Percentiles rank a stretch among this genome's conserved stretches.
phyloP scores from a whole-genome alignment of 306 rosid genomes.

The Oxytropis ochrocephala region DNA sequence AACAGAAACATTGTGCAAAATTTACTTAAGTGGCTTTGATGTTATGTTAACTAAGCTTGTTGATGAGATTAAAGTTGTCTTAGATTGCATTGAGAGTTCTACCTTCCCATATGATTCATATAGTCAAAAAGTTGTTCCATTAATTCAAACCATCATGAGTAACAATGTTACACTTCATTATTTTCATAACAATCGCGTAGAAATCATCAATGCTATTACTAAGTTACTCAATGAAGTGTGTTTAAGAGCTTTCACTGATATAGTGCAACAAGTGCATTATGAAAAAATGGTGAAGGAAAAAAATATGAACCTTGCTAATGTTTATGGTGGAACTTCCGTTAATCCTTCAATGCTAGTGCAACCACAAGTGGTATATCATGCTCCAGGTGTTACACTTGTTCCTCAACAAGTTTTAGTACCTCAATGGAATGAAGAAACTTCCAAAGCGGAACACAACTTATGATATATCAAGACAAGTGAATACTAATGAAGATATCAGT shows the following conservation, averaged over 20 bases:
- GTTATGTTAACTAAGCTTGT: constrained; percentile 18
- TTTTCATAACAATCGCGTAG: too few relatives aligned
- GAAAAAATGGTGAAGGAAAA: too few relatives aligned
- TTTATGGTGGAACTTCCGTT: neutral
- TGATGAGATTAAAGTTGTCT: constrained; percentile 31
- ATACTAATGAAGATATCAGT: neutral
- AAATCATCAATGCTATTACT: too few relatives aligned
- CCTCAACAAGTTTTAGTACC: neutral
- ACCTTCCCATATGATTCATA: neutral
- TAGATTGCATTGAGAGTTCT: constrained; percentile 32
- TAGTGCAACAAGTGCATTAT: too few relatives aligned
- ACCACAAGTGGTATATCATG: neutral
- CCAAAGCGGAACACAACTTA: too few relatives aligned
- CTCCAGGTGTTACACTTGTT: neutral
- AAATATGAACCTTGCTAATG: neutral
- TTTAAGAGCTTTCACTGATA: too few relatives aligned
- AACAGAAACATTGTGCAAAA: too few relatives aligned
- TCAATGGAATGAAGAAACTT: neutral
- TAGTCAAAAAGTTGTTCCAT: constrained; percentile 14
- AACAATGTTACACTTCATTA: neutral
- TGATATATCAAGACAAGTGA: neutral
- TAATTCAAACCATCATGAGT: constrained; percentile 25
- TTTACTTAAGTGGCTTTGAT: too few relatives aligned
- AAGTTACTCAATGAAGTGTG: too few relatives aligned
- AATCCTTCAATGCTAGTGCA: neutral